Base-by-base conservation (phyloP, 306 rosid genomes). In the Gastrolobium bilobum region DNA sequence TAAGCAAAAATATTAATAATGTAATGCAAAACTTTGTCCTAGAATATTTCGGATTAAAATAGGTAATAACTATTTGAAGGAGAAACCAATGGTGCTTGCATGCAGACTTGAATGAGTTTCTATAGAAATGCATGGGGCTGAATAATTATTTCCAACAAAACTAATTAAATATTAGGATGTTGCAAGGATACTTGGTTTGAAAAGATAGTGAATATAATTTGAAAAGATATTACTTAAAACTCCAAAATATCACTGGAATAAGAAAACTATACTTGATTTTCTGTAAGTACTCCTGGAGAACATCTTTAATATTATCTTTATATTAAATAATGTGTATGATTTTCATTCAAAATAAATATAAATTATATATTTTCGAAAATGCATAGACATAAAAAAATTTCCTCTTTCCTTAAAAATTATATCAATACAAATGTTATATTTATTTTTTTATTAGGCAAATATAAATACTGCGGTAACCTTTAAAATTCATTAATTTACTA, bases 1-100 rank as follows among this genome's bases (percentile, higher is more conserved):
- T 46, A 29, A 30, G 15, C 13, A 46, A 9, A 67, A 67, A 44
- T 20, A 65, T 44, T 15, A 70, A 1, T 26, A 39, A 7, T 2
- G 8, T 39, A 33, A 52, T 44, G 59, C 9, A 56, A 72, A 54
- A 31, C 44, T 11, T 60, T 75, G 11, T 11, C 62, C 69, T 31
- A 2, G 4, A 38, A 73, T 57, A 10, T 69, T 13, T 48, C 31
- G 31, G 58, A 50, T 34, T 34, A 9, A 69, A 52, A 1, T 4
- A 34, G 47, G 65, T 4, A 4, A 43, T 26, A 42, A 42, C 50
- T 38, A 14, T 3, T 37, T 42, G 13, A 8, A 65, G 47, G 33
- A 39, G 29, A 54, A 54, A 54, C 26, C 6, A 54, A 54, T 46
- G 30, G 64, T 20, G 52, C 40, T 54, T 39, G 46, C 14, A 34